Evolutionary conservation across 164 flowering plant genomes (phyloP), one percentile per base, ranked within the genome.

Genomic region (Magnolia kwangsiensis): DNA sequence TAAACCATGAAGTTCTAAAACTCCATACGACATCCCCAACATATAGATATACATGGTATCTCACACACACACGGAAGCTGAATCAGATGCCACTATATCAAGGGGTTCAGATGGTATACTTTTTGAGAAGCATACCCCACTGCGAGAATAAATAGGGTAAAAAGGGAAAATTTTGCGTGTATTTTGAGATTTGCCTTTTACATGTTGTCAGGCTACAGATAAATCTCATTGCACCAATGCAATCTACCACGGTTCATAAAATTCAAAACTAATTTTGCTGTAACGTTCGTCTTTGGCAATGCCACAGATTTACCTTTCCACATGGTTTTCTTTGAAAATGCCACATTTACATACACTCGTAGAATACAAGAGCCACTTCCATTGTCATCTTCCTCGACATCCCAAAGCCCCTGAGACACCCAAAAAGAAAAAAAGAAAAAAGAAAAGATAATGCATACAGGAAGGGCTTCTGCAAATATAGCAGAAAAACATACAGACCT

Each of bases 281-380:
- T 37, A 37, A 37, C 45, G 4, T 37, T 27, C 1, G 45, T 37
- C 45, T 37, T 16, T 11, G 29, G 23, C 16, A 23, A 66, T 68
- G 5, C 1, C 45, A 68, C 16, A 68, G 65, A 66, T 78, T 71
- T 59, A 96, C 99, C 98, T 94, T 84, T 96, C 83, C 83, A 94
- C 72, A 96, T 82, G 18, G 98, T 94, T 81, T 82, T 96, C 90
- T 88, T 96, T 19, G 88, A 88, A 87, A 96, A 96, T 80, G 90
- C 90, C 75, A 96, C 98, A 88, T 90, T 88, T 29, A 87, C 83
- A 85, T 92, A 92, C 4, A 94, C 89, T 76, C 83, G 85, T 85
- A 96, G 79, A 75, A 77, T 75, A 84, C 96, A 90, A 75, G 84
- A 70, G 20, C 79, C 79, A 61, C 69, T 82, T 71, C 84, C 80